These are phyloP conservation scores for Lenwebbia sp. DNA, from an alignment of 345 rosid genomes.

Conservation along the genomic window DNA sequence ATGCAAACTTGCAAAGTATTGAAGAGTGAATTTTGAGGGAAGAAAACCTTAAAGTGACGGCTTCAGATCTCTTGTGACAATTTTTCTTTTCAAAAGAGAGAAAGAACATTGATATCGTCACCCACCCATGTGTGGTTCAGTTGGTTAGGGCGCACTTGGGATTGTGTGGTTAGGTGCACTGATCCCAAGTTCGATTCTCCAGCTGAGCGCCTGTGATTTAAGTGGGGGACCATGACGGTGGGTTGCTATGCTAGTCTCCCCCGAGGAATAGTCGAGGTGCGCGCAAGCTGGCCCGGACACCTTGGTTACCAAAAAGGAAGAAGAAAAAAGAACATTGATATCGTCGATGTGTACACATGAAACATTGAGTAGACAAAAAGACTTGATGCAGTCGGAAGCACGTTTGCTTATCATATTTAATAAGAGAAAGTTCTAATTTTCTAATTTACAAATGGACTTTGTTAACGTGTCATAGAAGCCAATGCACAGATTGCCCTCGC, in stretches of 20 bases:
- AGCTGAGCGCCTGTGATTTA: too few relatives aligned
- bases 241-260: too few relatives aligned
- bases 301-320: too few relatives aligned
- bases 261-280: too few relatives aligned
- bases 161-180: too few relatives aligned
- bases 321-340: not conserved
- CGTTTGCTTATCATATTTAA: not conserved
- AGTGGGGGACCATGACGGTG: too few relatives aligned
- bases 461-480: not conserved
- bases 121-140: too few relatives aligned
- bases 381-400: not conserved
- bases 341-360: not conserved
- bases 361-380: not conserved
- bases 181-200: too few relatives aligned
- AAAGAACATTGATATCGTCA: too few relatives aligned
- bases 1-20: not conserved
- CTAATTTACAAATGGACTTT: not conserved
- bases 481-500: not conserved
- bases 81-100: not conserved
- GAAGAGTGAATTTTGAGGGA: not conserved
- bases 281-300: too few relatives aligned
- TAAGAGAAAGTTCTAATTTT: not conserved
- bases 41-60: not conserved
- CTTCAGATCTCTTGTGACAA: not conserved
- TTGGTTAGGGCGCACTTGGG: too few relatives aligned